Base-by-base conservation (phyloP, 768 basidiomycete species). In the Tephrocybe sp. region DNA sequence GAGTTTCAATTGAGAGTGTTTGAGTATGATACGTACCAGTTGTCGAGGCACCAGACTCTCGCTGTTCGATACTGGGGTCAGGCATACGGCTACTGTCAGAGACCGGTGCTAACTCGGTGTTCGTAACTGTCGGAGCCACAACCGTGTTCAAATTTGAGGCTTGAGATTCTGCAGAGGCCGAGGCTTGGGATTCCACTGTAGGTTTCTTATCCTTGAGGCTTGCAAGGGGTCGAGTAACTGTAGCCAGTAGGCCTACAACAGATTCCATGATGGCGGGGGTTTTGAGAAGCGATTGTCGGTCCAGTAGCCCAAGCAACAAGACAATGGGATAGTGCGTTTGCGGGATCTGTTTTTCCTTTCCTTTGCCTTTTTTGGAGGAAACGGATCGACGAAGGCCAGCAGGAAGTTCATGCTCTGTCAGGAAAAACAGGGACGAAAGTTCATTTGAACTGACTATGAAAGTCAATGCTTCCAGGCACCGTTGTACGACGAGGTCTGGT, bases 201-300 rank as follows among this genome's bases (percentile, higher is more conserved):
- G 65, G n/a, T 28, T 58, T 72, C 50, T 76, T 73, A 46, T 81
- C 78, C 57, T 83, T 88, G 39, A 93, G 68, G 37, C 75, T 81
- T 5, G 79, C 71, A 20, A 98, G 73, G 3, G 95, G 93, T 51
- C 88, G 83, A 15, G 95, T 98, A 42, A 99, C 86, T 1, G 85
- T 88, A 1, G 91, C 90, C 20, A 99, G 78, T 4, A 99, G 78
- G 4, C 82, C 78, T 3, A 97, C 95, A 10, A 98, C 85, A 1
- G 90, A 87, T 65, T 98, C 97, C 79, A 98, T 90, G 64, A 97
- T 90, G 2, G 88, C 83, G 1, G 93, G 86, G 0, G 93, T 91
- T 63, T 85, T 86, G 36, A 98, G 81, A 17, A 99, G 76, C 0
- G 85, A 81, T 54, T 91, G 86, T 2, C 93, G 83, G 61, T 98